Conservation (phyloP, 2,329 filamentous ascomycete species). For the Cladobotryum protrusum region DNA sequence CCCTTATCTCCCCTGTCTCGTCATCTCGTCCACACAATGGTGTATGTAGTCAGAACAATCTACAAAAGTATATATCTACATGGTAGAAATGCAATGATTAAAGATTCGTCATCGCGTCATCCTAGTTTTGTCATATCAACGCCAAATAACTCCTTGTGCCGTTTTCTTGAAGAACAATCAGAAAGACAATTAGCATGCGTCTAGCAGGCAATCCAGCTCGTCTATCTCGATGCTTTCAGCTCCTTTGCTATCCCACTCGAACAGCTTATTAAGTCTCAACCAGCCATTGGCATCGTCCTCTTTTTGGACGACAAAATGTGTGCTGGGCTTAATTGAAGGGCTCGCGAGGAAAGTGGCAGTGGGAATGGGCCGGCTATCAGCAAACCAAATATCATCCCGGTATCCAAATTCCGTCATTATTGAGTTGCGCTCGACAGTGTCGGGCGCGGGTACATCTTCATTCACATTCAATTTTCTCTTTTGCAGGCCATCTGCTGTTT, state of each 20-base stretch:
- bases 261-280: slow-evolving; percentile 35
- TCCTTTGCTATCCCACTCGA: slow-evolving; percentile 56
- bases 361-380: slow-evolving; percentile 33
- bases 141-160: slow-evolving; percentile 10
- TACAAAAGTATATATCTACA: slow-evolving; percentile 29
- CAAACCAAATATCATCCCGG: slow-evolving; percentile 49
- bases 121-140: slow-evolving; percentile 3
- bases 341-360: slow-evolving; percentile 45
- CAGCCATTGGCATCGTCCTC: slow-evolving; percentile 35
- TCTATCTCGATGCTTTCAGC: slow-evolving; percentile 89
- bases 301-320: slow-evolving; percentile 25
- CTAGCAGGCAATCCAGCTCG: slow-evolving; percentile 83
- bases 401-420: slow-evolving; percentile 27
- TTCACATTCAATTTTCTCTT: slow-evolving; percentile 54
- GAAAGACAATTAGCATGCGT: slow-evolving; percentile 52
- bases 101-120: slow-evolving; percentile 8
- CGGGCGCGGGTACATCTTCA: slow-evolving; percentile 30
- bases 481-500: slow-evolving; percentile 81
- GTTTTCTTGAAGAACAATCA: slow-evolving; percentile 1
- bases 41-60: slow-evolving; percentile 16
- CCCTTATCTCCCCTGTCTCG: not conserved
- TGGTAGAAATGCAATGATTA: slow-evolving; percentile 15
- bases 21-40: slow-evolving; percentile 16
- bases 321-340: slow-evolving; percentile 43
- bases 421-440: slow-evolving; percentile 24